Conservation (phyloP, 177 flowering plant species). For the Vitis hybrid region DNA sequence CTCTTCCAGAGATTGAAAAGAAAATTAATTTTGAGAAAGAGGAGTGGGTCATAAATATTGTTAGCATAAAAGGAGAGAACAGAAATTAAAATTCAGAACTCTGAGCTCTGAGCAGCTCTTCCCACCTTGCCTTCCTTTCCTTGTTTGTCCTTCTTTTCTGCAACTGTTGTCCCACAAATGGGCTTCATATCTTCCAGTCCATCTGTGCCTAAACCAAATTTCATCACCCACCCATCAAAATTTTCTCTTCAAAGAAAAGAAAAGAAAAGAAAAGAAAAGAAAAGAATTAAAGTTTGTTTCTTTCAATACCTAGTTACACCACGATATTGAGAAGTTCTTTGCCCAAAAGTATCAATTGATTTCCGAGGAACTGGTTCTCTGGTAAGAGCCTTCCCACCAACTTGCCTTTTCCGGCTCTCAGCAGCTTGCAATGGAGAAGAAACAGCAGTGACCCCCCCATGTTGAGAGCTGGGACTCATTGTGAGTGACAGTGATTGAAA, state of each 20-base stretch:
- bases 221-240: neutral
- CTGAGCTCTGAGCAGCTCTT: neutral
- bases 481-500: conserved; percentile 46
- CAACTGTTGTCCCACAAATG: conserved; percentile 99
- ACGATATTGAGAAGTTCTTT: conserved; percentile 90
- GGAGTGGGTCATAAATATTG: neutral
- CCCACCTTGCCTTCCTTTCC: conserved; percentile 97
- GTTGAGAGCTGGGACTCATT: conserved; percentile 34
- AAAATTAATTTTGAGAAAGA: neutral
- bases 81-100: neutral
- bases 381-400: conserved; percentile 24
- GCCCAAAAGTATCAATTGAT: conserved; percentile 90
- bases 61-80: neutral
- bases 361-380: conserved; percentile 67
- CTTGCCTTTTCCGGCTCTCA: conserved; percentile 42
- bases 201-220: conserved; percentile 63
- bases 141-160: conserved; percentile 94
- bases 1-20: neutral
- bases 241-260: neutral
- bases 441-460: conserved; percentile 4
- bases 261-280: neutral
- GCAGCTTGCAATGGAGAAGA: conserved; percentile 7
- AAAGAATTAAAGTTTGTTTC: no score
- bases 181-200: conserved; percentile 99
- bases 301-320: conserved; percentile 81